phyloP scores from a whole-genome alignment of 1,284 basidiomycete species.

The Cystobasidiaceae sp. region DNA sequence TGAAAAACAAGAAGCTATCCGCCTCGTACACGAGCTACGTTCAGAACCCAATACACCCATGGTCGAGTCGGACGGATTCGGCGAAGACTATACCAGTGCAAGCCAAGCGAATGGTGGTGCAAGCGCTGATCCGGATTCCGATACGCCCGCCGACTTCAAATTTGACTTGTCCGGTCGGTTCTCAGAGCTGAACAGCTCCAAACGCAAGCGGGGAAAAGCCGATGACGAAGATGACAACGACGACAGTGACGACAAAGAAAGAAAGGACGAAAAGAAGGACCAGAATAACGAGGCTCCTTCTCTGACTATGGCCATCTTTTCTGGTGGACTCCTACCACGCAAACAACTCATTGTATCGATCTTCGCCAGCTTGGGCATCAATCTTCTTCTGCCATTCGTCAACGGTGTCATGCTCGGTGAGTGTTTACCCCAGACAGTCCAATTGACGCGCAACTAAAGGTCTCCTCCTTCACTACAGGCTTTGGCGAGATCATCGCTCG shows the following conservation, averaged over 20 bases:
- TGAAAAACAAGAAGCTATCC: constrained; percentile 17
- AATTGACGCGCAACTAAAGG: too few relatives aligned
- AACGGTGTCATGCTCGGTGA: constrained; percentile 90
- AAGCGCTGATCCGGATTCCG: neutral
- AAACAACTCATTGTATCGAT: constrained; percentile 66
- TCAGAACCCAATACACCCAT: constrained; percentile 24
- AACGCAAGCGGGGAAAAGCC: constrained; percentile 15
- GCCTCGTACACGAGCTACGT: constrained; percentile 10
- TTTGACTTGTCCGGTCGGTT: constrained; percentile 18
- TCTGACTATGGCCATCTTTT: constrained; percentile 70
- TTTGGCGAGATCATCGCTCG: constrained; percentile 97
- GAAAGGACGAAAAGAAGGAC: neutral
- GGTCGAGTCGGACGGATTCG: neutral
- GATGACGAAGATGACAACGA: constrained; percentile 11
- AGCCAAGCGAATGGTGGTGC: neutral
- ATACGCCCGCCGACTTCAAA: constrained; percentile 3
- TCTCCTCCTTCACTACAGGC: constrained; percentile 50
- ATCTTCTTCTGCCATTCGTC: constrained; percentile 85
- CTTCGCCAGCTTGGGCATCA: constrained; percentile 79
- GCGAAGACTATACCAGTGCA: neutral
- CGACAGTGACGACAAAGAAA: neutral
- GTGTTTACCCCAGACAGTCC: neutral
- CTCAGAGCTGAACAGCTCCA: constrained; percentile 8
- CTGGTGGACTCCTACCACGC: constrained; percentile 55
- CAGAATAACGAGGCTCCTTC: constrained; percentile 51